These are phyloP conservation scores for Gelatoporia subvermispora DNA, from an alignment of 768 basidiomycete genomes.

Conservation along the genomic window DNA sequence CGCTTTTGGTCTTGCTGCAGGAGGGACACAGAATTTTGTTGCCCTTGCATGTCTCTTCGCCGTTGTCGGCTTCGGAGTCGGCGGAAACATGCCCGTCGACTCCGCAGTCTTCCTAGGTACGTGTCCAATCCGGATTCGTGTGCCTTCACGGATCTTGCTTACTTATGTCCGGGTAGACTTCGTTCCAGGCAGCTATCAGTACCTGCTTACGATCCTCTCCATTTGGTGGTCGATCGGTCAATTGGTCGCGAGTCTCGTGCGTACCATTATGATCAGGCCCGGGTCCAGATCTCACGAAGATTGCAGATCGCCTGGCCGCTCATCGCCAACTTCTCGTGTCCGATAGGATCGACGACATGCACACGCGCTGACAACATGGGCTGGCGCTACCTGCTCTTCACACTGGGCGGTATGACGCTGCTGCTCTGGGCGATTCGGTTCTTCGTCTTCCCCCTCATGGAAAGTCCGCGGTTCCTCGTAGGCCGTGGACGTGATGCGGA, in stretches of 20 bases:
- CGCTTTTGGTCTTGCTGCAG: conserved; percentile 48
- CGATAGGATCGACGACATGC: conserved; percentile 28
- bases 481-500: conserved; percentile 49
- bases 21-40: conserved; percentile 41
- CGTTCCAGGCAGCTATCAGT: conserved; percentile 50
- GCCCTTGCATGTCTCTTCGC: conserved; percentile 45
- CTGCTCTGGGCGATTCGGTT: conserved; percentile 49
- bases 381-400: conserved; percentile 56
- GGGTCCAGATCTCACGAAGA: background rate
- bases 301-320: conserved; percentile 54
- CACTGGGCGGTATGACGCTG: conserved; percentile 48
- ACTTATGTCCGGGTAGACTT: conserved; percentile 32
- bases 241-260: conserved; percentile 42
- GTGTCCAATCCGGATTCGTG: background rate
- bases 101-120: conserved; percentile 47
- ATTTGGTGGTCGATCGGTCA: conserved; percentile 60
- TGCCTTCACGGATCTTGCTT: background rate
- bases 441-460: conserved; percentile 47
- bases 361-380: conserved; percentile 50
- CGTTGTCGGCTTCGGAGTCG: conserved; percentile 42
- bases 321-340: conserved; percentile 50
- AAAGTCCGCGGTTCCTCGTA: conserved; percentile 55
- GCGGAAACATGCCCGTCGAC: conserved; percentile 56
- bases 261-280: conserved; percentile 4
- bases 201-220: conserved; percentile 50